phyloP scores from a whole-genome alignment of 768 basidiomycete species.

The Podaxis mareebaensis region DNA sequence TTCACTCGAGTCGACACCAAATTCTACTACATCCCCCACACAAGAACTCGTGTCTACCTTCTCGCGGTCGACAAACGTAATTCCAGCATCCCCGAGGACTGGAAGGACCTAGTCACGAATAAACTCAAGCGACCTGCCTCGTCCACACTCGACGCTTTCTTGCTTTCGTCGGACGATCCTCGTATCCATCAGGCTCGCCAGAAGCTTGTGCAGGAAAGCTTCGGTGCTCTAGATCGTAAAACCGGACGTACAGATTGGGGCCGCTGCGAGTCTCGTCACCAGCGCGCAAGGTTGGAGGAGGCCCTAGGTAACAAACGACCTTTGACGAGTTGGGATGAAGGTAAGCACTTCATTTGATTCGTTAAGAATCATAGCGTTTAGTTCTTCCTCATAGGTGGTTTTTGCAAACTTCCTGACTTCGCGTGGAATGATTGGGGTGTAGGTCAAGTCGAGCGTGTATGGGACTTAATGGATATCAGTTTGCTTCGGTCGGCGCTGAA shows the following conservation, averaged over 20 bases:
- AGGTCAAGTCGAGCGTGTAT: slow-evolving; percentile 92
- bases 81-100: slow-evolving; percentile 62
- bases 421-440: slow-evolving; percentile 94
- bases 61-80: slow-evolving; percentile 70
- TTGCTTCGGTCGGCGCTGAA: slow-evolving; percentile 77
- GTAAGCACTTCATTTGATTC: slow-evolving; percentile 35
- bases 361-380: background rate
- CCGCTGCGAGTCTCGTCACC: slow-evolving; percentile 90
- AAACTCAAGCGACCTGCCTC: slow-evolving; percentile 83
- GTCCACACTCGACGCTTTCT: slow-evolving; percentile 86
- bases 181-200: slow-evolving; percentile 88
- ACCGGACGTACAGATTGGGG: slow-evolving; percentile 87
- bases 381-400: slow-evolving; percentile 55
- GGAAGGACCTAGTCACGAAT: slow-evolving; percentile 60
- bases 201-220: slow-evolving; percentile 73
- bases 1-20: slow-evolving; percentile 79
- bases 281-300: slow-evolving; percentile 84
- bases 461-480: slow-evolving; percentile 94
- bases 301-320: slow-evolving; percentile 80
- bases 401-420: slow-evolving; percentile 83
- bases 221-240: slow-evolving; percentile 61
- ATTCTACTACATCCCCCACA: slow-evolving; percentile 92
- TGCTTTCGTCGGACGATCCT: slow-evolving; percentile 89
- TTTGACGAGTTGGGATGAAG: slow-evolving; percentile 92
- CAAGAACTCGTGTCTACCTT: slow-evolving; percentile 87